These are phyloP conservation scores for Strigomonas culicis DNA, from an alignment of 208 protist species.

Conservation along the genomic window DNA sequence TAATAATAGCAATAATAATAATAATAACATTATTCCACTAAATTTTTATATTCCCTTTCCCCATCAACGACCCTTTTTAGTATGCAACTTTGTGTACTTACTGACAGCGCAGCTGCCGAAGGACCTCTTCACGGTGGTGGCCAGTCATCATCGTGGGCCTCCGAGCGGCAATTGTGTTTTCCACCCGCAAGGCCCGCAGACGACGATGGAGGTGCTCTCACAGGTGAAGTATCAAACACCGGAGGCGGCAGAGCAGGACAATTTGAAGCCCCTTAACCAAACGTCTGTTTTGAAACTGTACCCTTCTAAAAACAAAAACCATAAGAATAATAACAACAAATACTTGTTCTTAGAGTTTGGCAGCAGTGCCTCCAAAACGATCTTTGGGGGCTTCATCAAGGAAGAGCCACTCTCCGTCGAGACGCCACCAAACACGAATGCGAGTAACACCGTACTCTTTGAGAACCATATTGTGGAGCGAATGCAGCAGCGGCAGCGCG, in stretches of 20 bases:
- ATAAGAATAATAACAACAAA: background rate
- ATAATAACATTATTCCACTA: constrained; percentile 3
- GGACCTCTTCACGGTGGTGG: too few relatives aligned
- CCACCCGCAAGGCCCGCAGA: too few relatives aligned
- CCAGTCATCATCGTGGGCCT: too few relatives aligned
- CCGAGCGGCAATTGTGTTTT: too few relatives aligned
- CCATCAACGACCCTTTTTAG: background rate
- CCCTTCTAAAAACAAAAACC: background rate
- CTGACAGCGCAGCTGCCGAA: too few relatives aligned
- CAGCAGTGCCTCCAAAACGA: background rate
- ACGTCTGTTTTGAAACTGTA: too few relatives aligned
- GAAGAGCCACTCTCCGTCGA: background rate
- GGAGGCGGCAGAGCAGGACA: too few relatives aligned
- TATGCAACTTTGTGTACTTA: constrained; percentile 3
- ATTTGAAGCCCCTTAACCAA: too few relatives aligned
- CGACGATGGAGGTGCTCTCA: too few relatives aligned
- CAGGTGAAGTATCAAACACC: too few relatives aligned
- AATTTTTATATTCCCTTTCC: constrained; percentile 3
- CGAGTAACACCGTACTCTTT: background rate
- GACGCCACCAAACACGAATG: background rate
- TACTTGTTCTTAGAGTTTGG: constrained; percentile 3
- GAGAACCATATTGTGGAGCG: too few relatives aligned
- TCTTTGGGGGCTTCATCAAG: constrained; percentile 5
- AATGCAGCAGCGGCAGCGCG: too few relatives aligned
- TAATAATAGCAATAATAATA: constrained; percentile 9